Evolutionary conservation across 2,329 filamentous ascomycete genomes (phyloP).

Genomic region (Aspergillus versicolor): DNA sequence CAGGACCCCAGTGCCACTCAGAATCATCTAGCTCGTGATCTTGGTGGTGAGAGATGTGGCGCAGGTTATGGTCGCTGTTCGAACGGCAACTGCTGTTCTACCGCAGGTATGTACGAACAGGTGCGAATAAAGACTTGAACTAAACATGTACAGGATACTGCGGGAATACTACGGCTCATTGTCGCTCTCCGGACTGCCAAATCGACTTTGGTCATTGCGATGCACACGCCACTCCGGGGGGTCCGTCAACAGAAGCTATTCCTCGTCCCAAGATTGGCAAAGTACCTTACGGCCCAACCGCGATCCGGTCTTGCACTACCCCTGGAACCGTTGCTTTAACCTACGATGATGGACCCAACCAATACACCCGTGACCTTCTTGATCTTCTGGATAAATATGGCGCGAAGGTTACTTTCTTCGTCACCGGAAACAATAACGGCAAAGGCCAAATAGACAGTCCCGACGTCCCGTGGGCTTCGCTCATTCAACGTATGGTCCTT

Average conservation of each 20-base stretch:
- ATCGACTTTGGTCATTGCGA: conserved; percentile 42
- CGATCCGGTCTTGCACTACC: conserved; percentile 42
- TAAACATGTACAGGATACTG: conserved; percentile 37
- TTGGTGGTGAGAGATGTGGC: conserved; percentile 33
- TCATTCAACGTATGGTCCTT: conserved; percentile 43
- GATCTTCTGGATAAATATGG: conserved; percentile 60
- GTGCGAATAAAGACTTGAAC: neutral
- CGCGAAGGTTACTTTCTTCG: conserved; percentile 68
- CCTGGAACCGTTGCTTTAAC: conserved; percentile 64
- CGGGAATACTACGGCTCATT: conserved; percentile 37
- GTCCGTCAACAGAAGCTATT: conserved; percentile 35
- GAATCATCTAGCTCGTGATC: conserved; percentile 16
- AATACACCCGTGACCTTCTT: conserved; percentile 61
- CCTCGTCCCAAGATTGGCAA: conserved; percentile 36
- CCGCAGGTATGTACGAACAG: conserved; percentile 29
- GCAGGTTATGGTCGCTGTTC: conserved; percentile 34
- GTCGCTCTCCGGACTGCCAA: conserved; percentile 41
- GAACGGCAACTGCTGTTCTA: conserved; percentile 39
- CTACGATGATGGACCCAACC: conserved; percentile 65
- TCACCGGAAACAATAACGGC: conserved; percentile 52
- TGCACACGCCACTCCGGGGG: conserved; percentile 33
- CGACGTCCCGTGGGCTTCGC: conserved; percentile 36
- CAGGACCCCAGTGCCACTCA: neutral
- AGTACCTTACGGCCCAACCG: conserved; percentile 36
- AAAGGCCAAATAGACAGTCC: conserved; percentile 47